Conservation (phyloP, 2,329 filamentous ascomycete species). For the Aureobasidium leucospermi region DNA sequence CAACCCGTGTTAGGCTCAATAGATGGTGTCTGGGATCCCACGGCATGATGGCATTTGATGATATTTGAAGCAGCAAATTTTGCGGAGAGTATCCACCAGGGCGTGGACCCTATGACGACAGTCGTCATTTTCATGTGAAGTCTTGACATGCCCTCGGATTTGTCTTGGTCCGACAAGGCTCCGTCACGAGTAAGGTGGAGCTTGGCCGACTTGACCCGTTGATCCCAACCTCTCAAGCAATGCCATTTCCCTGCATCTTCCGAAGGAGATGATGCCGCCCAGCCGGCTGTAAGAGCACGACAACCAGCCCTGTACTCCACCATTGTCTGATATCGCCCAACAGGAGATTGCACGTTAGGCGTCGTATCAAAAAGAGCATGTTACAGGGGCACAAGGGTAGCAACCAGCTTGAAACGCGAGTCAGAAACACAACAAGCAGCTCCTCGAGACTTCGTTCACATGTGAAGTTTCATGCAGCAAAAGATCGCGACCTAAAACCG, state of each 20-base stretch:
- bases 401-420: constrained; percentile 11
- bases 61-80: constrained; percentile 8
- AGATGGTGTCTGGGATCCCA: neutral
- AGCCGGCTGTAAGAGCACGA: constrained; percentile 3
- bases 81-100: constrained; percentile 9
- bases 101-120: constrained; percentile 11
- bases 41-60: constrained; percentile 12
- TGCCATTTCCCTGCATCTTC: constrained; percentile 9
- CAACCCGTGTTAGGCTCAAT: neutral
- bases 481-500: neutral
- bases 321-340: constrained; percentile 11
- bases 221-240: constrained; percentile 13
- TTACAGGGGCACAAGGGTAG: constrained; percentile 4
- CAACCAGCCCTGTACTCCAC: constrained; percentile 8
- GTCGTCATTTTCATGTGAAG: constrained; percentile 7
- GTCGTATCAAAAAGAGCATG: neutral
- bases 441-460: neutral
- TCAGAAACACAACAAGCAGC: constrained; percentile 12
- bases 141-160: neutral
- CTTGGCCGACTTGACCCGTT: constrained; percentile 12
- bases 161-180: constrained; percentile 7
- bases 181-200: constrained; percentile 4
- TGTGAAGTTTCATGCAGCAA: constrained; percentile 1
- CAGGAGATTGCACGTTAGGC: constrained; percentile 11
- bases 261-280: constrained; percentile 9